Evolutionary conservation across 768 basidiomycete species (phyloP).

Genomic region (Naganishia vaughanmartiniae): DNA sequence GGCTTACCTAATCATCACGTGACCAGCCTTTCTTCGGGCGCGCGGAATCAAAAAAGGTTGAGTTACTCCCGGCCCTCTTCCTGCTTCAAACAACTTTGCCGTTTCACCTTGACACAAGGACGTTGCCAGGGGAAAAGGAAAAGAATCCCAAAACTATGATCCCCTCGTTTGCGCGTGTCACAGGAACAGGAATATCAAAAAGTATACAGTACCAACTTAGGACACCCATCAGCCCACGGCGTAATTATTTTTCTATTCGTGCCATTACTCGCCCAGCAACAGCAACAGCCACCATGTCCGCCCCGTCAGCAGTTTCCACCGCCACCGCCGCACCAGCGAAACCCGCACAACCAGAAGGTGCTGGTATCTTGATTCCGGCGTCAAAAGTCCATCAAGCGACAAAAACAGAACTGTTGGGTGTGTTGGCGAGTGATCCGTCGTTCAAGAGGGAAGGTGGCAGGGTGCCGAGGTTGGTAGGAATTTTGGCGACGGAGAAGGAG

Average conservation of each 20-base stretch:
- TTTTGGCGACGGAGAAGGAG: constrained; percentile 68
- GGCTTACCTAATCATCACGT: constrained; percentile 6
- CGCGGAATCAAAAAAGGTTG: constrained; percentile 18
- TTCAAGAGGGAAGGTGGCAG: constrained; percentile 17
- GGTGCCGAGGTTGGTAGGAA: constrained; percentile 78
- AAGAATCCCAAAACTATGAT: not conserved
- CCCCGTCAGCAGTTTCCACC: not conserved
- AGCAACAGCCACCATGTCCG: constrained; percentile 11
- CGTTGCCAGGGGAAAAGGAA: not conserved
- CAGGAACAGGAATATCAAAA: not conserved
- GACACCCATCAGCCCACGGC: not conserved
- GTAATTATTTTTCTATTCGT: constrained; percentile 11
- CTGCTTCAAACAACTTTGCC: not conserved
- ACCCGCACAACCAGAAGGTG: constrained; percentile 27
- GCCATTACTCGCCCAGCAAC: constrained; percentile 1
- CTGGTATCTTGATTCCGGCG: constrained; percentile 48
- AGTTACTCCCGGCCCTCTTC: not conserved
- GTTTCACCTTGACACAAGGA: not conserved
- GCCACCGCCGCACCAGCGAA: not conserved
- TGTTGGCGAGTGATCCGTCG: constrained; percentile 33
- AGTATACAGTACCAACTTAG: too few relatives aligned
- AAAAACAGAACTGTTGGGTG: constrained; percentile 47
- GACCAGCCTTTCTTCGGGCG: not conserved
- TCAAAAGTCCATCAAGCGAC: constrained; percentile 48
- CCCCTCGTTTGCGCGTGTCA: not conserved